These are phyloP conservation scores for Syzygium syzygioides DNA, from an alignment of 441 rosid species.

Conservation along the genomic window DNA sequence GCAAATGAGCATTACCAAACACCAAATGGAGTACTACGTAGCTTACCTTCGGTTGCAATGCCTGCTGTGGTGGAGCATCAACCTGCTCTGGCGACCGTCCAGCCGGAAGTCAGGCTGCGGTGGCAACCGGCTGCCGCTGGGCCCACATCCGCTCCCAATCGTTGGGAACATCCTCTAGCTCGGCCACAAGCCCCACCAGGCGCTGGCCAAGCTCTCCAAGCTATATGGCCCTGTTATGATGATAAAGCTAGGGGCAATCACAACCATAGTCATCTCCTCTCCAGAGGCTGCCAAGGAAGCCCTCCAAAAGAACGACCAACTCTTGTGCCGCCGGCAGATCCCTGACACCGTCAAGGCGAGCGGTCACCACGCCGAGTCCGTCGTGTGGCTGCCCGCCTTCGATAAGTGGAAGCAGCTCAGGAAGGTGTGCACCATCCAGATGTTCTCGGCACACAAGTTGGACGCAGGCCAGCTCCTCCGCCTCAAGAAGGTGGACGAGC, in stretches of 20 bases:
- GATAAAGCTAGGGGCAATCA: not conserved
- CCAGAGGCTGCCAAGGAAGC: not conserved
- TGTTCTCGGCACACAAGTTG: constrained; percentile 2
- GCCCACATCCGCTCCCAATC: not conserved
- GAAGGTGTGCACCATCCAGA: not conserved
- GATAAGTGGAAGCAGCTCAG: not conserved
- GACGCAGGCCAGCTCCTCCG: not conserved
- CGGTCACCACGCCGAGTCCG: not conserved
- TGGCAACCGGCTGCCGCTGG: not conserved
- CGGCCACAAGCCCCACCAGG: not conserved
- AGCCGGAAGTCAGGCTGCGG: not conserved
- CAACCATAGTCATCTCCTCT: constrained; percentile 6
- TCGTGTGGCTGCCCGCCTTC: not conserved
- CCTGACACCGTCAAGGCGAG: not conserved
- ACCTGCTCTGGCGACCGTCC: not conserved
- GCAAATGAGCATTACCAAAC: not conserved
- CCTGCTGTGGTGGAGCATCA: not conserved
- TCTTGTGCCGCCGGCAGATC: not conserved
- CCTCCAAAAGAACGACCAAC: constrained; percentile 3
- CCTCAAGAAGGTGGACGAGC: not conserved
- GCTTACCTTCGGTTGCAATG: not conserved
- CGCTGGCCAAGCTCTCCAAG: not conserved
- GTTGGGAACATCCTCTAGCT: constrained; percentile 5
- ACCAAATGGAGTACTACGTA: not conserved
- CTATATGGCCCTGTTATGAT: constrained; percentile 1